phyloP scores from a whole-genome alignment of 2,329 filamentous ascomycete genomes.

The Clathrospora elynae region DNA sequence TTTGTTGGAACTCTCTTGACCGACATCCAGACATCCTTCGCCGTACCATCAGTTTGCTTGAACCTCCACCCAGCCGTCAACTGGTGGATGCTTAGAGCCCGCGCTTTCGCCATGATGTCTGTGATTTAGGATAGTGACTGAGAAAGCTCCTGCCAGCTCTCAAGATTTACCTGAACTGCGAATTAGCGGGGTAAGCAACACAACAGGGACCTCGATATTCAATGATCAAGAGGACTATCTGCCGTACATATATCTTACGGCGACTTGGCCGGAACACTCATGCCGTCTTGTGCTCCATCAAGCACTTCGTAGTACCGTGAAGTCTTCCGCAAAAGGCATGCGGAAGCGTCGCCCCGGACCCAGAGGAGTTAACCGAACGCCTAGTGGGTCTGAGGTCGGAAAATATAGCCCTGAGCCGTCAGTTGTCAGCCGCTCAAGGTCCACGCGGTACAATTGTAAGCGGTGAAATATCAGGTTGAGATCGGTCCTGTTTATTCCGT shows the following conservation, averaged over 20 bases:
- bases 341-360: slow-evolving; percentile 27
- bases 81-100: slow-evolving; percentile 33
- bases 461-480: slow-evolving; percentile 17
- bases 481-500: slow-evolving; percentile 33
- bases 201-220: slow-evolving; percentile 15
- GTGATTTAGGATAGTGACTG: slow-evolving; percentile 1
- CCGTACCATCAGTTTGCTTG: slow-evolving; percentile 51
- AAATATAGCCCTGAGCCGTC: slow-evolving; percentile 23
- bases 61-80: slow-evolving; percentile 53
- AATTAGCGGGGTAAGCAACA: slow-evolving; percentile 17
- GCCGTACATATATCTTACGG: slow-evolving; percentile 30
- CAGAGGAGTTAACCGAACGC: slow-evolving; percentile 24
- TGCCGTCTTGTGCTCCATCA: slow-evolving; percentile 34
- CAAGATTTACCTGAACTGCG: slow-evolving; percentile 3
- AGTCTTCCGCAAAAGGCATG: slow-evolving; percentile 21
- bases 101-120: slow-evolving; percentile 33
- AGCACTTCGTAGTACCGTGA: slow-evolving; percentile 32
- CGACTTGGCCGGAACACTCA: slow-evolving; percentile 34
- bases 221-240: slow-evolving; percentile 15
- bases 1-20: slow-evolving; percentile 55
- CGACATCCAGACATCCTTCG: slow-evolving; percentile 51
- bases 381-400: slow-evolving; percentile 21
- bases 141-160: slow-evolving; percentile 8
- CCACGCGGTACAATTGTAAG: slow-evolving; percentile 20
- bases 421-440: slow-evolving; percentile 14